Evolutionary conservation across 2,329 filamentous ascomycete species (phyloP).

Genomic region (Calonectria multiphialidica): DNA sequence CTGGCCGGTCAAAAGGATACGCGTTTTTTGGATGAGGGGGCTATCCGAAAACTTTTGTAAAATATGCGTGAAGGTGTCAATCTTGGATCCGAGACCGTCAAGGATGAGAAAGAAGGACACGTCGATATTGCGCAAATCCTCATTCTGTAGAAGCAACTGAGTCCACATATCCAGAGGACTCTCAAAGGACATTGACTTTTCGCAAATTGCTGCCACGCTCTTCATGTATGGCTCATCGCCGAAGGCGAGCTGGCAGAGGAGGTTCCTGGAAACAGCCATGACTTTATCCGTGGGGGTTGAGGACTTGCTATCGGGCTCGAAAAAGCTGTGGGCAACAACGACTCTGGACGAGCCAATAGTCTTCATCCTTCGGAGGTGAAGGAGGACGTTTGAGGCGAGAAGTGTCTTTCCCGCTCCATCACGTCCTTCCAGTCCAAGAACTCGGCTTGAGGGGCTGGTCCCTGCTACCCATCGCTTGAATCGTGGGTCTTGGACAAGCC

Average conservation of each 20-base stretch:
- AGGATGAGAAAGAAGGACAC: slow-evolving; percentile 49
- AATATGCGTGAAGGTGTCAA: slow-evolving; percentile 35
- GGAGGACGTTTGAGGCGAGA: slow-evolving; percentile 47
- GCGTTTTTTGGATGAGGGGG: slow-evolving; percentile 34
- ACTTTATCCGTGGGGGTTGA: background rate
- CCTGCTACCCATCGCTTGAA: slow-evolving; percentile 14
- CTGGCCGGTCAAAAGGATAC: slow-evolving; percentile 44
- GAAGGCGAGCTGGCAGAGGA: slow-evolving; percentile 48
- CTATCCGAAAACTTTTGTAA: slow-evolving; percentile 39
- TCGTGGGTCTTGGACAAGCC: slow-evolving; percentile 2
- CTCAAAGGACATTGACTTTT: slow-evolving; percentile 40
- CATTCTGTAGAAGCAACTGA: slow-evolving; percentile 47
- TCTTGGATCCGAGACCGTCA: slow-evolving; percentile 42
- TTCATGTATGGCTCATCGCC: slow-evolving; percentile 49
- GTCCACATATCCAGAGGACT: slow-evolving; percentile 46
- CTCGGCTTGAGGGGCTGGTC: background rate
- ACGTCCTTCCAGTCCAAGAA: slow-evolving; percentile 44
- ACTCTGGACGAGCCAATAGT: slow-evolving; percentile 5
- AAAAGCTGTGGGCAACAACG: slow-evolving; percentile 22
- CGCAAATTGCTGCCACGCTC: slow-evolving; percentile 43
- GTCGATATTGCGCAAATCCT: slow-evolving; percentile 44
- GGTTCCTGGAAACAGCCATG: background rate
- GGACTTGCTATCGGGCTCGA: slow-evolving; percentile 11
- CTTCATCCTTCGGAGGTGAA: slow-evolving; percentile 38
- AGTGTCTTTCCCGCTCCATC: slow-evolving; percentile 49